Evolutionary conservation across 106 monocot genomes (phyloP).

Genomic region (Cymbidium sinense): DNA sequence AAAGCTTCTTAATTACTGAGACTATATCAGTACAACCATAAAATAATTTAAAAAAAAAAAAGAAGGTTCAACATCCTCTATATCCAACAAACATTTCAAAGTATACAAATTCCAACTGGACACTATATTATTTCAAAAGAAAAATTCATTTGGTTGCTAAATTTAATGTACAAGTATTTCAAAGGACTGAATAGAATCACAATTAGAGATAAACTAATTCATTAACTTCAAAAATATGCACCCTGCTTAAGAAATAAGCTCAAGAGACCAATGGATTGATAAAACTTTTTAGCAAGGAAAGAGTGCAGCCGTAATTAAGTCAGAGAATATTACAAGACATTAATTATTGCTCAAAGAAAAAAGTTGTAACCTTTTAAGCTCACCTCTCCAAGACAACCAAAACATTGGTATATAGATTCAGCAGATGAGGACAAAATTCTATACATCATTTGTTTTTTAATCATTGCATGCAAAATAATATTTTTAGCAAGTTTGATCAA

Average conservation of each 20-base stretch:
- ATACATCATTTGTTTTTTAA: not conserved
- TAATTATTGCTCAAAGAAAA: not conserved
- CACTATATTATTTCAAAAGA: not conserved
- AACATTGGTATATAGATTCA: not conserved
- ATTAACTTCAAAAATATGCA: not conserved
- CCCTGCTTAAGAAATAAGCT: not conserved
- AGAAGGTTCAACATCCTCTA: not conserved
- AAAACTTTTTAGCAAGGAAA: not conserved
- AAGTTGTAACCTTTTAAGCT: not conserved
- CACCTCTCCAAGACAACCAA: not conserved
- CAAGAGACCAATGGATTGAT: not conserved
- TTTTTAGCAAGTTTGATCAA: not conserved
- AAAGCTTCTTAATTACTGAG: not conserved
- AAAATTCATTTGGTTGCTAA: no score
- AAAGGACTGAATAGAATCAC: not conserved
- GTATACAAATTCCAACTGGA: not conserved
- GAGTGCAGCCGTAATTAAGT: not conserved
- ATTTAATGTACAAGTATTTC: no score
- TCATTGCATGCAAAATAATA: constrained; percentile 3
- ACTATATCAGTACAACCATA: not conserved
- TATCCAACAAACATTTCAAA: not conserved
- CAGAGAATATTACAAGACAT: not conserved
- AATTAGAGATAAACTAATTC: not conserved
- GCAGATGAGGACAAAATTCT: not conserved
- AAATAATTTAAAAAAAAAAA: not conserved